Evolutionary conservation across 2,329 filamentous ascomycete species (phyloP).

Genomic region (Monilinia aucupariae): DNA sequence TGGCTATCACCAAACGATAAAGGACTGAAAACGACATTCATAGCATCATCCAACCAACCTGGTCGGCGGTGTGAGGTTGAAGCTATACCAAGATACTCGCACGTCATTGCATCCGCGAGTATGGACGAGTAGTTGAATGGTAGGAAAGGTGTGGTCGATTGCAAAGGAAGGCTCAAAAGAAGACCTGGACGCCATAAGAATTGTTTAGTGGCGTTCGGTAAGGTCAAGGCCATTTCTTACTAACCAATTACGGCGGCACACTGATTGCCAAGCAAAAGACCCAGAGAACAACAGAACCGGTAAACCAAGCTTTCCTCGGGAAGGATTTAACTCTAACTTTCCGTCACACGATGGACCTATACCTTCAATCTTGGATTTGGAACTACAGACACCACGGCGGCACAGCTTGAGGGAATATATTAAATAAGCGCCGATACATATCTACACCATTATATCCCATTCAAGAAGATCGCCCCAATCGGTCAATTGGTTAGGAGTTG

Average conservation of each 20-base stretch:
- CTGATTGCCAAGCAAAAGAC: neutral
- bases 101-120: neutral
- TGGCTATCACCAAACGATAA: neutral
- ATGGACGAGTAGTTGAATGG: neutral
- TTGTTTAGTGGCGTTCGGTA: no score
- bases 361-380: neutral
- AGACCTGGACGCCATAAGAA: no score
- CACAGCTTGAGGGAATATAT: neutral
- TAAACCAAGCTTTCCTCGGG: neutral
- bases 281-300: neutral
- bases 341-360: neutral
- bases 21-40: neutral
- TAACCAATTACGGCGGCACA: neutral
- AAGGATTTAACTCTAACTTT: no score
- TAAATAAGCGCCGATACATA: neutral
- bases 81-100: neutral
- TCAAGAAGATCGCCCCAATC: neutral
- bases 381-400: neutral
- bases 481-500: neutral
- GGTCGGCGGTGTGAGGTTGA: neutral
- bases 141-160: no score
- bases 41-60: neutral
- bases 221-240: neutral
- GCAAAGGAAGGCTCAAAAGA: no score
- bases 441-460: neutral